Base-by-base conservation (phyloP, 257 asterid species). In the Anisodus tanguticus region DNA sequence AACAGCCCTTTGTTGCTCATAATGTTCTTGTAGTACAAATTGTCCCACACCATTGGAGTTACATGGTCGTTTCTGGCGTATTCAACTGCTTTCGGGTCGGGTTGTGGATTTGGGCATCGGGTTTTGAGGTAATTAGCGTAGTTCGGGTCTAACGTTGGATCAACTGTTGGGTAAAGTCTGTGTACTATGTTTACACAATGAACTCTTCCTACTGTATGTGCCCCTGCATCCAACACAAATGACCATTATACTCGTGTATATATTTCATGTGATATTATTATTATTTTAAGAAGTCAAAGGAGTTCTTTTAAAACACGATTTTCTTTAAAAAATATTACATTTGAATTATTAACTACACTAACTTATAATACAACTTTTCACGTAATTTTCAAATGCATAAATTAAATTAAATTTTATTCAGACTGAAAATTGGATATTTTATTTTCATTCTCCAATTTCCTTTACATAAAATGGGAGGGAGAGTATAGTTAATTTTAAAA, bases 191-290 rank as follows among this genome's bases (percentile, higher is more conserved):
- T 95, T 0, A 57, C 47, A 84, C 99, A 95, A 9, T 95, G 99
- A 51, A 91, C 93, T 67, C 99, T 86, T 51, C 98, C 98, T 26
- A 95, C 90, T 0, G 98, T 93, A 68, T 95, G 99, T 2, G 95
- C 99, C 1, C 97, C 96, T 92, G 26, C 60, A 81, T 39, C 19
- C 49, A 39, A 15, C 9, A 55, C 26, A 22, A 22, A 22, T 22
- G 26, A 22, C 26, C 26, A 22, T 22, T 22, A 22, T 22, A 22
- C 26, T 22, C 26, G 26, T 22, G 26, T 22, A 22, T 22, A 22
- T 22, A 22, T 22, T 22, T 22, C 26, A 22, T 22, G 26, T 22
- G 26, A 22, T 22, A 22, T 22, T 22, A 22, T 22, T 22, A 22
- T 22, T 22, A 22, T 22, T 22, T 22, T 22, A 22, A 22, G 0